Evolutionary conservation across 768 basidiomycete species (phyloP), one percentile per base, ranked within the genome.

Genomic region (Pholiota conissans): DNA sequence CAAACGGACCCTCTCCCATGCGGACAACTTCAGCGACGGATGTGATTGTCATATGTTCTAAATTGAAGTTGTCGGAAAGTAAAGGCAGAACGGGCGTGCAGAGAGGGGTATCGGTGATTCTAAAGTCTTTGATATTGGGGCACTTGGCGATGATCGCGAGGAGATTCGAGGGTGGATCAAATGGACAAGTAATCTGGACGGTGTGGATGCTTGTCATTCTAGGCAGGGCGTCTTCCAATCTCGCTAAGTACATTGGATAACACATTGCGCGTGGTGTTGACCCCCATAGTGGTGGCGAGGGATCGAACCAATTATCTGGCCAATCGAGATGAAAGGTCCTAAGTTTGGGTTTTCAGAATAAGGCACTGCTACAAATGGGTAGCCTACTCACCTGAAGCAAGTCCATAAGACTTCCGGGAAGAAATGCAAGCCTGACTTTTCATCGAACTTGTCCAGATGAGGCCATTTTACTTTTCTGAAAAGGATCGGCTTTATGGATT

Each of bases 271-370:
- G 68, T 11, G 71, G 71, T 42, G 68, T 70, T 51, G 73, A 70
- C 37, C 75, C 77, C 73, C 73, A 76, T n/a, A 70, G 69, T 1
- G 76, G 74, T 6, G 74, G 76, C 4, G 66, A 64, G 10, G 73
- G 62, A 48, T 79, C 77, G 3, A 74, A 73, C 77, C 77, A 78
- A 48, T 76, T 72, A 58, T 78, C 77, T 10, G 77, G 77, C 77
- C 77, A 79, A 39, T 73, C 66, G 3, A 79, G 62, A 50, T 69
- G 64, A 32, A 79, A 72, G 22, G 63, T 67, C 59, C 77, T 77
- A 55, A 3, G n/a, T n/a, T n/a, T n/a, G 35, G 11, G 52, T 26
- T 14, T 16, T 32, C 16, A 37, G 52, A 29, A 35, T 55, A 30
- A 22, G 34, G 29, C 48, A 24, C 16, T n/a, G n/a, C n/a, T n/a